Conservation (phyloP, 441 rosid species). For the Eruca vesicaria region DNA sequence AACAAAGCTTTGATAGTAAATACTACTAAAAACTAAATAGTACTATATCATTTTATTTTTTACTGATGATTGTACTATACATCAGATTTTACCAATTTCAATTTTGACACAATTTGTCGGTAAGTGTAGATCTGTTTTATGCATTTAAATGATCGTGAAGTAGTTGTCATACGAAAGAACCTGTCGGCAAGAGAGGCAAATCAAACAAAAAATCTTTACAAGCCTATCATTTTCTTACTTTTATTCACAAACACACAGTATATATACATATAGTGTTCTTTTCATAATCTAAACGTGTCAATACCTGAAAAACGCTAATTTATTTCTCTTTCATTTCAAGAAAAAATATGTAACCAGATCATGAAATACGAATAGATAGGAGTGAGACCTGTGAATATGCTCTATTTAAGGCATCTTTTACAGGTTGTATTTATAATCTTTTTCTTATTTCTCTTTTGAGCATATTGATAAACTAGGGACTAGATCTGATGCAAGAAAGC, state of each 20-base stretch:
- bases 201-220: slow-evolving; percentile 3
- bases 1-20: neutral
- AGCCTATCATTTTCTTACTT: slow-evolving; percentile 28
- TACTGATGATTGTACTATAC: neutral
- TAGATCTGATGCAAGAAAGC: slow-evolving; percentile 31
- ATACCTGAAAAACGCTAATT: neutral
- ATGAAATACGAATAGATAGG: slow-evolving; percentile 20
- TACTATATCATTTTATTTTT: neutral
- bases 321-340: neutral
- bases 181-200: slow-evolving; percentile 32
- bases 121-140: slow-evolving; percentile 5
- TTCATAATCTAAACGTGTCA: slow-evolving; percentile 33
- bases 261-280: neutral
- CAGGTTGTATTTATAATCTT: slow-evolving; percentile 22
- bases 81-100: slow-evolving; percentile 6
- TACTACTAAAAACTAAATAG: neutral
- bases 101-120: slow-evolving; percentile 22
- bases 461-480: slow-evolving; percentile 27
- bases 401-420: slow-evolving; percentile 32
- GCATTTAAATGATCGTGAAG: slow-evolving; percentile 27
- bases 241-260: slow-evolving; percentile 2
- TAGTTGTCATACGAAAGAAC: slow-evolving; percentile 28
- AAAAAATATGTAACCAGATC: slow-evolving; percentile 13
- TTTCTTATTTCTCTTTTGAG: slow-evolving; percentile 20
- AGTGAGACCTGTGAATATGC: slow-evolving; percentile 16